Percentiles rank a stretch among this genome's conserved stretches.
These are phyloP conservation scores for Schizophyllum amplum DNA, from an alignment of 1,284 basidiomycete species.

Conservation along the genomic window DNA sequence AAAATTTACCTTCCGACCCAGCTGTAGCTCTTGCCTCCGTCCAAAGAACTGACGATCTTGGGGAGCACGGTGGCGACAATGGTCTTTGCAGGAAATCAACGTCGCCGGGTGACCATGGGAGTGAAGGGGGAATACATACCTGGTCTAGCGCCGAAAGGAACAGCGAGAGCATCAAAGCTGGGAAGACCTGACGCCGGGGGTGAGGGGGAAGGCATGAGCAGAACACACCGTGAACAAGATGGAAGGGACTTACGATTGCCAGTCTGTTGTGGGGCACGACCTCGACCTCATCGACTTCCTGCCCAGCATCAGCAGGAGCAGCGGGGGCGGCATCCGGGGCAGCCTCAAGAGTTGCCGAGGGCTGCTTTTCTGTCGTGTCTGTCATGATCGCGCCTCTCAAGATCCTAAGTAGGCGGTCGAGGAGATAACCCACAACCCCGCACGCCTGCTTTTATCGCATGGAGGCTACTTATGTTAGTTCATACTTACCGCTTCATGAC, in stretches of 20 bases:
- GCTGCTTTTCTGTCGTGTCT: no score
- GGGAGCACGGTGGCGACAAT: constrained; percentile 78
- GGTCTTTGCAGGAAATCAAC: constrained; percentile 44
- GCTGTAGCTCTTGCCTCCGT: constrained; percentile 60
- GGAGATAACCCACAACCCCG: no score
- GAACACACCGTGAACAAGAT: not conserved
- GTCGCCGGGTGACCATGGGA: not conserved
- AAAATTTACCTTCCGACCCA: constrained; percentile 65
- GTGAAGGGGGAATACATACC: not conserved
- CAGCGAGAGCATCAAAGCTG: not conserved
- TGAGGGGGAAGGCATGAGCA: not conserved
- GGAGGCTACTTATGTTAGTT: not conserved
- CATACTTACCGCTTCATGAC: no score
- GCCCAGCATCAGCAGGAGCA: no score
- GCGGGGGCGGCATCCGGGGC: no score
- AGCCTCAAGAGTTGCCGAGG: no score
- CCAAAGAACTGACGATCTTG: constrained; percentile 63
- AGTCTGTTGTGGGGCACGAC: not conserved
- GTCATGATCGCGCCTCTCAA: no score
- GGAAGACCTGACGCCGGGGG: not conserved
- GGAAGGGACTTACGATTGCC: not conserved
- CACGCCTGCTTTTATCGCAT: no score
- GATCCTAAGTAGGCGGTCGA: no score
- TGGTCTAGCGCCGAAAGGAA: not conserved
- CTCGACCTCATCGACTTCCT: not conserved